These are phyloP conservation scores for Globisporangium polare DNA, from an alignment of 352 stramenopile genomes.

Conservation along the genomic window DNA sequence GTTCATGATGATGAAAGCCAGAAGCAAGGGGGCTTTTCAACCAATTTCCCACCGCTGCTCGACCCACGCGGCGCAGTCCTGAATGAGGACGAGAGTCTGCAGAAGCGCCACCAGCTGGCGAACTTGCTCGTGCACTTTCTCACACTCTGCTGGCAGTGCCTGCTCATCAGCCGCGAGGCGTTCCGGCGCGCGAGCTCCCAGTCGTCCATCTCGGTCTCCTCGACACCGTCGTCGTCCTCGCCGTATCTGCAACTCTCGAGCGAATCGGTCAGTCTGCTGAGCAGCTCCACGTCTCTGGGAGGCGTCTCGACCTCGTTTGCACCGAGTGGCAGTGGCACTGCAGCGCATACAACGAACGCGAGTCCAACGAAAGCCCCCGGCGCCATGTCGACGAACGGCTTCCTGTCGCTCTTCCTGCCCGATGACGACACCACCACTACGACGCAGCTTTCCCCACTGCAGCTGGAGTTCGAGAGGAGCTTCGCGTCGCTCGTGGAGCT, in stretches of 20 bases:
- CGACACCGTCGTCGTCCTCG: not conserved
- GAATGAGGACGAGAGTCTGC: conserved; percentile 20
- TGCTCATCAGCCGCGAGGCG: conserved; percentile 57
- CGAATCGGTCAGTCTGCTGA: conserved; percentile 2
- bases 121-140: conserved; percentile 59
- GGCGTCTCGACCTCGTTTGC: not conserved
- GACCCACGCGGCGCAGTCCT: conserved; percentile 33
- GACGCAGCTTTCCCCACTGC: conserved; percentile 40
- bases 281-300: not conserved
- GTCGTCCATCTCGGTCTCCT: conserved; percentile 3
- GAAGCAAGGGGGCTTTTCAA: not conserved
- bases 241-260: not conserved
- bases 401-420: not conserved
- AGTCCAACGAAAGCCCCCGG: not conserved
- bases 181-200: conserved; percentile 31
- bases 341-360: not conserved
- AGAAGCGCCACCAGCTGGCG: conserved; percentile 44
- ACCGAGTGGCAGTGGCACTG: not conserved
- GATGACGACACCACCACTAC: not conserved
- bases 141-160: conserved; percentile 44
- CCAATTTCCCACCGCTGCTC: conserved; percentile 19
- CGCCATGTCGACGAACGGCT: not conserved
- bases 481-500: conserved; percentile 50
- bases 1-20: not conserved
- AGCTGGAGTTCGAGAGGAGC: conserved; percentile 67